Conservation (phyloP, 768 basidiomycete species). For the Trametes gibbosa region DNA sequence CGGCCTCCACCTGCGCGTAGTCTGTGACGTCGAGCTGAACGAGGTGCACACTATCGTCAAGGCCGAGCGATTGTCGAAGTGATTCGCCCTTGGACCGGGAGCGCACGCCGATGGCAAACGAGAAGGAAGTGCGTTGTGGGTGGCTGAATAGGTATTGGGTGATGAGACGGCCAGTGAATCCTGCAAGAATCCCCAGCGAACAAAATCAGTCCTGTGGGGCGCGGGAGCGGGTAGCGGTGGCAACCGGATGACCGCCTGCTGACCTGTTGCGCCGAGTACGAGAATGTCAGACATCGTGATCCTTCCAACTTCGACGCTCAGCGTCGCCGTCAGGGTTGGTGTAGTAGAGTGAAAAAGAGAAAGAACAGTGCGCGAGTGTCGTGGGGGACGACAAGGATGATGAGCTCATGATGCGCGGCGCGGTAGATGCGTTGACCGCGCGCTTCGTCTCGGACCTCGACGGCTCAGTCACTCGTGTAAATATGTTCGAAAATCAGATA, state of each 20-base stretch:
- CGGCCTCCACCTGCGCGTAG: constrained; percentile 48
- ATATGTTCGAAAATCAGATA: too few relatives aligned
- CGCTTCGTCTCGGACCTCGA: background rate
- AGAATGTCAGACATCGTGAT: constrained; percentile 53
- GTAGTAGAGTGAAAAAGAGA: too few relatives aligned
- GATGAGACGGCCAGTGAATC: constrained; percentile 70
- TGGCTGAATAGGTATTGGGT: constrained; percentile 65
- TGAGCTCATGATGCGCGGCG: too few relatives aligned
- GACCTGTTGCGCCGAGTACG: constrained; percentile 67
- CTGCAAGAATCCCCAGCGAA: constrained; percentile 27
- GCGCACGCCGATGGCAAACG: constrained; percentile 68
- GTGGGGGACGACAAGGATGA: background rate
- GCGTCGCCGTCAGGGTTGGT: too few relatives aligned
- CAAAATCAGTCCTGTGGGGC: background rate
- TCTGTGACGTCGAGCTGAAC: constrained; percentile 62
- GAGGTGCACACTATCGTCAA: constrained; percentile 41
- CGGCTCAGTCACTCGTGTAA: too few relatives aligned
- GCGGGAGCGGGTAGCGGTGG: too few relatives aligned
- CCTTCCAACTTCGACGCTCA: background rate
- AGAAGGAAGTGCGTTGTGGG: constrained; percentile 56
- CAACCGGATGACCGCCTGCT: constrained; percentile 3
- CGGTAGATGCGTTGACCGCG: background rate
- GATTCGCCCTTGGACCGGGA: constrained; percentile 58
- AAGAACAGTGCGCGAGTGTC: too few relatives aligned
- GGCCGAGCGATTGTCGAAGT: constrained; percentile 45